Evolutionary conservation across 768 basidiomycete species (phyloP), one percentile per base, ranked within the genome.

Genomic region (Botryobasidium botryosum): DNA sequence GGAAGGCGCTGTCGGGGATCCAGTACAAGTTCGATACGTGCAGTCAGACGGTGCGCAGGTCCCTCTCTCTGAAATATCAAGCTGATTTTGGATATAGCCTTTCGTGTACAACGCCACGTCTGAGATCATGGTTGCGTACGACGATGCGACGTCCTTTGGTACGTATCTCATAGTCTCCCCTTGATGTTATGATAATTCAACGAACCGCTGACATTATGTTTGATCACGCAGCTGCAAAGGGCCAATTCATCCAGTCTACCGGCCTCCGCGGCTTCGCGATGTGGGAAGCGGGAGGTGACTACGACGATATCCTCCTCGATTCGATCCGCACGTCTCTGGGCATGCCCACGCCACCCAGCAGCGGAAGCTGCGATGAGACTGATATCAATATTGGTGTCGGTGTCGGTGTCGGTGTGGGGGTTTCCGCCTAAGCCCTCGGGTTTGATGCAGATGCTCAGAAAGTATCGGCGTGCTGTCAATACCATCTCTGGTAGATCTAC

Each of bases 201-300:
- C 23, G 12, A n/a, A n/a, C n/a, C n/a, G n/a, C n/a, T n/a, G n/a
- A n/a, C n/a, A n/a, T n/a, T n/a, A n/a, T n/a, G n/a, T n/a, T n/a
- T n/a, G n/a, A n/a, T n/a, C 12, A 13, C 10, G 12, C 37, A 39
- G 37, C 12, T 25, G 67, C 64, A 42, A 81, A 81, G 61, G 80
- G 79, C 6, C 51, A 55, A 2, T 82, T 68, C 56, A 76, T 82
- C 53, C 65, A 66, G 40, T 47, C 57, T 10, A 57, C 58, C 8
- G 70, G 69, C 5, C 59, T 84, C n/a, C 63, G 61, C 46, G 81
- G 80, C 3, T 82, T 82, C 57, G 62, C 73, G 1, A 70, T 77
- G 59, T 82, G 79, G 79, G 75, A 82, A 55, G 69, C 75, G 36
- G 76, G 70, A 24, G 76, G 76, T 3, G 81, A 81, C 55, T 66